A percentile compares a stretch with the other conserved stretches of the same genome.
Conservation (phyloP, 2,329 filamentous ascomycete species). For the Colletotrichum lentis region DNA sequence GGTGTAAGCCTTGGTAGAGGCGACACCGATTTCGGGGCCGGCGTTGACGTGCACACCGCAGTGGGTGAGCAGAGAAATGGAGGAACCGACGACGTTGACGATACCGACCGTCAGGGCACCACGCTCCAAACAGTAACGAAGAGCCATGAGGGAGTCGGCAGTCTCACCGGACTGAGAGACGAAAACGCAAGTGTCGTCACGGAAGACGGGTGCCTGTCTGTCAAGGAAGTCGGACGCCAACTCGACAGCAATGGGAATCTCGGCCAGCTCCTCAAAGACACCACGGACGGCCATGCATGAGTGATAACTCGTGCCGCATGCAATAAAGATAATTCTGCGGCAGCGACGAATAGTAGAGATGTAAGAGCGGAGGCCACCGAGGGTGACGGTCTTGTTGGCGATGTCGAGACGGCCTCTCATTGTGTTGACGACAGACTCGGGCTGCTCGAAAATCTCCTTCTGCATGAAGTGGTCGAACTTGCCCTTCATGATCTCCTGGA, state of each 20-base stretch:
- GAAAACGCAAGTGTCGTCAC: constrained; percentile 98
- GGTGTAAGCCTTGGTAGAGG: constrained; percentile 98
- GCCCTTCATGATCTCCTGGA: constrained; percentile 99
- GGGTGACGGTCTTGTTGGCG: constrained; percentile 91
- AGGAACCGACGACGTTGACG: constrained; percentile 98
- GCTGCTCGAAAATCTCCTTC: constrained; percentile 99
- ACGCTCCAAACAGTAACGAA: constrained; percentile 97
- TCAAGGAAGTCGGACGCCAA: constrained; percentile 98
- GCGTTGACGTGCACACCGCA: constrained; percentile 99
- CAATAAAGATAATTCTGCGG: constrained; percentile 98
- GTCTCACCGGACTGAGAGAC: constrained; percentile 99
- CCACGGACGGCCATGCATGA: constrained; percentile 99
- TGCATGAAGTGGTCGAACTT: constrained; percentile 99
- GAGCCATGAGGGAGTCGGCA: constrained; percentile 94
- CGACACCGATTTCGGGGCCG: constrained; percentile 97
- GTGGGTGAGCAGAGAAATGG: constrained; percentile 98
- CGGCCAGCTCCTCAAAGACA: constrained; percentile 95
- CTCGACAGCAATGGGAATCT: constrained; percentile 97
- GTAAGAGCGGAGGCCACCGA: constrained; percentile 95
- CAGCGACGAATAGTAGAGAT: constrained; percentile 96
- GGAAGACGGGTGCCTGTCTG: constrained; percentile 95
- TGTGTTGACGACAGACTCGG: constrained; percentile 98
- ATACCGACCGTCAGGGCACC: constrained; percentile 97
- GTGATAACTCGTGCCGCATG: constrained; percentile 97
- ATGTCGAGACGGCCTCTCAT: constrained; percentile 98